phyloP scores from a whole-genome alignment of 129 eudicot genomes.

The Chrysanthemum lavandulifolium region DNA sequence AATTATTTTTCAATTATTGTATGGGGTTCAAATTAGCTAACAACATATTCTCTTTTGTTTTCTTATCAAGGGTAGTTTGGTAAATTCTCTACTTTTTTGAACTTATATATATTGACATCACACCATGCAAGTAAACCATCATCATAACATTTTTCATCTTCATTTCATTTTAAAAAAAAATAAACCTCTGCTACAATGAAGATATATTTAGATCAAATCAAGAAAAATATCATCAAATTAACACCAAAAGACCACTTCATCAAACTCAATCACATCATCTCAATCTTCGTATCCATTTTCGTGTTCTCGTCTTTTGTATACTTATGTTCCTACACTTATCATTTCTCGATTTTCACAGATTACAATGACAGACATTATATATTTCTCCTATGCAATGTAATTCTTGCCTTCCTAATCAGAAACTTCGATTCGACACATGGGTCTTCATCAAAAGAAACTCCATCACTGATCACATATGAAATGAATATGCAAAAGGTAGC shows the following conservation, averaged over 20 bases:
- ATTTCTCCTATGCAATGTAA: slow-evolving; percentile 69
- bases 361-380: slow-evolving; percentile 52
- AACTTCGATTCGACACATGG: slow-evolving; percentile 32
- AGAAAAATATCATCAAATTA: slow-evolving; percentile 14
- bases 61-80: slow-evolving; percentile 23
- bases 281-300: slow-evolving; percentile 32
- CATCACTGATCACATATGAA: background rate
- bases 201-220: slow-evolving; percentile 3
- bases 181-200: background rate
- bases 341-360: slow-evolving; percentile 31
- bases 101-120: slow-evolving; percentile 10
- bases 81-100: slow-evolving; percentile 8
- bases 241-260: slow-evolving; percentile 13
- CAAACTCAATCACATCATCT: slow-evolving; percentile 20
- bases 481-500: background rate
- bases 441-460: slow-evolving; percentile 23
- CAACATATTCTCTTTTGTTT: background rate
- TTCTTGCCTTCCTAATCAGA: slow-evolving; percentile 43
- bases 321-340: slow-evolving; percentile 26
- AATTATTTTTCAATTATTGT: too few relatives aligned
- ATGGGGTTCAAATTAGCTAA: too few relatives aligned
- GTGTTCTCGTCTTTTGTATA: slow-evolving; percentile 18
- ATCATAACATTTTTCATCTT: background rate
- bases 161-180: background rate
- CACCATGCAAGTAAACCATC: background rate